Percentiles rank a stretch among this genome's conserved stretches.
phyloP scores from a whole-genome alignment of 352 stramenopile genomes.

The Chloridella minuta region DNA sequence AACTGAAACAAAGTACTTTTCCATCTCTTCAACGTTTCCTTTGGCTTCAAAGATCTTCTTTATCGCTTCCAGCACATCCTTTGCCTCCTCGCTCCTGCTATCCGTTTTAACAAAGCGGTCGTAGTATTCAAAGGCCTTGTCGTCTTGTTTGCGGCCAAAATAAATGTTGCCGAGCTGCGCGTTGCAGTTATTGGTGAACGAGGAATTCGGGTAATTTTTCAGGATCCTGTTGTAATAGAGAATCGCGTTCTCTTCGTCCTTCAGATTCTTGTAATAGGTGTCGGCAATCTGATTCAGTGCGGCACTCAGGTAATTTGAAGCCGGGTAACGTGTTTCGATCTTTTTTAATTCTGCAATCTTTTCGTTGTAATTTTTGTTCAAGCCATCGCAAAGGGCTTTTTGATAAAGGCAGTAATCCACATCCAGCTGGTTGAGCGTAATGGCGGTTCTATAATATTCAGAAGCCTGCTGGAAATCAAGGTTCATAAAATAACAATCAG shows the following conservation, averaged over 20 bases:
- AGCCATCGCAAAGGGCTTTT: background rate
- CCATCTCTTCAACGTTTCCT: background rate
- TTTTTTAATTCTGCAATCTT: background rate
- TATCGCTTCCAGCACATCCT: background rate
- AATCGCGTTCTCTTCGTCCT: background rate
- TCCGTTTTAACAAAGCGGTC: background rate
- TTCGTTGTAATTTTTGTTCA: background rate
- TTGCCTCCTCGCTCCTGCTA: background rate
- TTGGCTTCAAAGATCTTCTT: slow-evolving; percentile 1
- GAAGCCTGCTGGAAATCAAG: background rate
- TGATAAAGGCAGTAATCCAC: background rate
- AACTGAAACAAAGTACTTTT: background rate
- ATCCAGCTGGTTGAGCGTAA: background rate
- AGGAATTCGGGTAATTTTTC: background rate
- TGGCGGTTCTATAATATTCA: background rate
- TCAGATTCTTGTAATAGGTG: background rate
- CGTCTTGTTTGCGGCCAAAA: background rate
- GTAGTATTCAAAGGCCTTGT: background rate
- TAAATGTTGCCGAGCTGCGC: background rate
- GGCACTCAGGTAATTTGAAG: background rate
- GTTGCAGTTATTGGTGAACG: background rate
- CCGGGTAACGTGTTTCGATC: background rate
- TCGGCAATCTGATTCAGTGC: background rate
- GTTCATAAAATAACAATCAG: background rate
- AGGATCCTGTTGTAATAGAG: background rate